Conservation (phyloP, 1,139 yeast genomes). For the Saccharomyces pastorianus region DNA sequence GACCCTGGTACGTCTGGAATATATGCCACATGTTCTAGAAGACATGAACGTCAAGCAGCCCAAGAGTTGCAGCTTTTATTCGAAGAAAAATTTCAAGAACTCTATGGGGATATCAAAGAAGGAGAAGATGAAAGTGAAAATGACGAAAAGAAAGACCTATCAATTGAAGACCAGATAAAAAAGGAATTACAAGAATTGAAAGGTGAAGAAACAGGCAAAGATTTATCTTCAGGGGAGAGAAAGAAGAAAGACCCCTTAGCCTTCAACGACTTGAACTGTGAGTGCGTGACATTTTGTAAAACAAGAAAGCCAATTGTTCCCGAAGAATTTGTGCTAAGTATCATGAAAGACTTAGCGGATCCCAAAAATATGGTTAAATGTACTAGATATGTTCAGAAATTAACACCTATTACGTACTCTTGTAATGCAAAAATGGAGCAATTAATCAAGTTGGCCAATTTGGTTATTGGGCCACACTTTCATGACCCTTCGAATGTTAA, state of each 20-base stretch:
- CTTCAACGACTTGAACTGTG: conserved; percentile 68
- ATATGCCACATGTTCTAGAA: conserved; percentile 78
- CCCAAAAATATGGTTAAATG: conserved; percentile 39
- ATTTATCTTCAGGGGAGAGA: conserved; percentile 12
- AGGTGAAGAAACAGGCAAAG: conserved; percentile 22
- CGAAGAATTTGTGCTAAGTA: conserved; percentile 51
- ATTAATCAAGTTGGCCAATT: conserved; percentile 46
- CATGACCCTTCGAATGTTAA: conserved; percentile 42
- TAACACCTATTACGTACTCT: conserved; percentile 73
- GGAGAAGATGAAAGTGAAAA: conserved; percentile 32
- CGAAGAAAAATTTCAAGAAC: conserved; percentile 48
- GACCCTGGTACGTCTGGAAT: conserved; percentile 82
- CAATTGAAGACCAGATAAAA: conserved; percentile 70
- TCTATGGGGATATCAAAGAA: conserved; percentile 36
- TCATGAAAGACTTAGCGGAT: conserved; percentile 54
- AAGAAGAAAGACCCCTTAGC: conserved; percentile 44
- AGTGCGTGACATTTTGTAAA: conserved; percentile 78
- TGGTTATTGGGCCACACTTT: conserved; percentile 60
- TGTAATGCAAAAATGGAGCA: conserved; percentile 68
- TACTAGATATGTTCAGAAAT: conserved; percentile 66
- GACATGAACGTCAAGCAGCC: conserved; percentile 66
- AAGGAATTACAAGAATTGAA: conserved; percentile 58
- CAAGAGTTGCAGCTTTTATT: conserved; percentile 63
- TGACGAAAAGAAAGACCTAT: conserved; percentile 36
- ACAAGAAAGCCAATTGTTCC: conserved; percentile 74